phyloP scores from a whole-genome alignment of 2,329 filamentous ascomycete species.

The Pseudogymnoascus sp. region DNA sequence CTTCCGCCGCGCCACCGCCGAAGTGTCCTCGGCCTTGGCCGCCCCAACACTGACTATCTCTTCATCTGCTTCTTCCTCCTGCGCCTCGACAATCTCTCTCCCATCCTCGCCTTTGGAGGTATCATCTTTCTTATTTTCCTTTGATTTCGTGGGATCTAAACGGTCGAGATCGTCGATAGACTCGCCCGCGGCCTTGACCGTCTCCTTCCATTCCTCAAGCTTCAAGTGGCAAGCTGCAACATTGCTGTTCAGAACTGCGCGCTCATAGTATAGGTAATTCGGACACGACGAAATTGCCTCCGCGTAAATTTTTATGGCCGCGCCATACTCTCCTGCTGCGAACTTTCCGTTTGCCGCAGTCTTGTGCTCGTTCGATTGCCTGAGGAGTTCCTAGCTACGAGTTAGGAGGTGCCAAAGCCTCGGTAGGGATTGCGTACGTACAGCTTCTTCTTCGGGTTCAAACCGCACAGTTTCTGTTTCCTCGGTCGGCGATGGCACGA shows the following conservation, averaged over 20 bases:
- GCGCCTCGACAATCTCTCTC: conserved; percentile 26
- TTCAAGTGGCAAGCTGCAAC: conserved; percentile 84
- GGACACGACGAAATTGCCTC: conserved; percentile 72
- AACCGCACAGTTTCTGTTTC: conserved; percentile 28
- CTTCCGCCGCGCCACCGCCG: conserved; percentile 30
- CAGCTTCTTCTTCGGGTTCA: conserved; percentile 36
- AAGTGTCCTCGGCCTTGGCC: conserved; percentile 34
- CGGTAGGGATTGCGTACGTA: conserved; percentile 12
- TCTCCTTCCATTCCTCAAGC: conserved; percentile 75
- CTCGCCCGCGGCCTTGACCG: conserved; percentile 62
- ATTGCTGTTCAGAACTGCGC: conserved; percentile 81
- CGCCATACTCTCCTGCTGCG: conserved; percentile 58
- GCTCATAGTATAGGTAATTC: conserved; percentile 77
- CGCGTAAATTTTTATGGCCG: conserved; percentile 76
- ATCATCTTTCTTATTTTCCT: conserved; percentile 16
- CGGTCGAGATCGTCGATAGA: conserved; percentile 66
- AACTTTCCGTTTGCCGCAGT: conserved; percentile 74
- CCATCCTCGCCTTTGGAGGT: conserved; percentile 25
- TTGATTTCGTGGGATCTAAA: conserved; percentile 33
- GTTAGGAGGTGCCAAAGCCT: neutral
- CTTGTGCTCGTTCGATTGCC: conserved; percentile 67
- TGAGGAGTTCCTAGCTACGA: conserved; percentile 49
- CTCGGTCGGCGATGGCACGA: conserved; percentile 11
- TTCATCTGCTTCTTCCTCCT: conserved; percentile 43
- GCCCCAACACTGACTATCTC: conserved; percentile 55